Evolutionary conservation across 2,329 filamentous ascomycete genomes (phyloP).

Genomic region (Trichoderma breve): DNA sequence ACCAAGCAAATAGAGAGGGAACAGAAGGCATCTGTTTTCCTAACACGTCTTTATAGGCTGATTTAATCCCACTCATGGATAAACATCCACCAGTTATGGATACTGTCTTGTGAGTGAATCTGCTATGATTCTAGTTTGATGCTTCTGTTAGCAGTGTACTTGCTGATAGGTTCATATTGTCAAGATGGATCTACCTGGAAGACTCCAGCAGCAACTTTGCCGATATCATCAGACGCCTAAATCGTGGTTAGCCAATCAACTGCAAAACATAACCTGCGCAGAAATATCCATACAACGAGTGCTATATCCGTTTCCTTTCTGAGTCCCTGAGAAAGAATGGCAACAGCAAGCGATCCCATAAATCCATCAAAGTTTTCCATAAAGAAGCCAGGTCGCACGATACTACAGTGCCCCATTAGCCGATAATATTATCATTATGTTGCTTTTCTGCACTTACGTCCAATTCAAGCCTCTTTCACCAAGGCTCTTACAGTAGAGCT

Average conservation of each 20-base stretch:
- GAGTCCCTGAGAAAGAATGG: neutral
- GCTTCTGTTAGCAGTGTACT: neutral
- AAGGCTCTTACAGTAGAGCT: neutral
- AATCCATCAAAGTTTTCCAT: constrained; percentile 19
- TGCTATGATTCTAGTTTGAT: neutral
- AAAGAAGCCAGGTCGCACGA: constrained; percentile 15
- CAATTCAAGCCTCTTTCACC: constrained; percentile 13
- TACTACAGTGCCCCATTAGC: neutral
- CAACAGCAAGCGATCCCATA: constrained; percentile 3
- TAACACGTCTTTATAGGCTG: neutral
- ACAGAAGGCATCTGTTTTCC: constrained; percentile 12
- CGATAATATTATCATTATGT: neutral
- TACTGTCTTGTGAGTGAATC: constrained; percentile 3
- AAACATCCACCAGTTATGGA: neutral
- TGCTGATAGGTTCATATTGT: neutral
- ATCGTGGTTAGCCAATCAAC: neutral
- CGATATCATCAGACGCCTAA: constrained; percentile 7
- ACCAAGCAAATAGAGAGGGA: neutral
- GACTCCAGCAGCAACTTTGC: constrained; percentile 1
- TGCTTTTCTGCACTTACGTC: neutral
- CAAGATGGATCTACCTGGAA: neutral
- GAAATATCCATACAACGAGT: neutral
- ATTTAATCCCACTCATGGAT: neutral
- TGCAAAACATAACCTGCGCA: accelerated
- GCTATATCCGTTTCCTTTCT: constrained; percentile 2